Percentiles rank a stretch among this genome's conserved stretches.
phyloP scores from a whole-genome alignment of 164 flowering plant species.

The Macadamia integrifolia region DNA sequence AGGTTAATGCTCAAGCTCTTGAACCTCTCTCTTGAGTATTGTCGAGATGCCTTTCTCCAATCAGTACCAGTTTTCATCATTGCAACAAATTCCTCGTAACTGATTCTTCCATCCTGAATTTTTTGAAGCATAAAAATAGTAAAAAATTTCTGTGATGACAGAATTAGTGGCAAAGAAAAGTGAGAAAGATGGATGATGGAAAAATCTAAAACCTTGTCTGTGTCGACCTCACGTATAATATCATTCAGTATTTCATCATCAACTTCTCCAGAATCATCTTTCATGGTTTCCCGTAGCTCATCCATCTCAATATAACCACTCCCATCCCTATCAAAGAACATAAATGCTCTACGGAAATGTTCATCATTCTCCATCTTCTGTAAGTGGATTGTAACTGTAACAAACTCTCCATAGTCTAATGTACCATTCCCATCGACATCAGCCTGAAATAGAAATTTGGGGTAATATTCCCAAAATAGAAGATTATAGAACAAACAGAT shows the following conservation, averaged over 20 bases:
- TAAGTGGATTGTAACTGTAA: slow-evolving; percentile 89
- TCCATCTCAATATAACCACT: slow-evolving; percentile 80
- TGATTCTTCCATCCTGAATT: slow-evolving; percentile 78
- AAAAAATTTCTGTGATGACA: neutral
- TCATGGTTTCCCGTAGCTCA: slow-evolving; percentile 68
- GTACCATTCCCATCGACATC: slow-evolving; percentile 97
- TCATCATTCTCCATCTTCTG: slow-evolving; percentile 97
- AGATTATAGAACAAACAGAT: neutral
- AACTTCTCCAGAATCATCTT: slow-evolving; percentile 68
- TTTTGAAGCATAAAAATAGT: neutral
- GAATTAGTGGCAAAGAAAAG: neutral
- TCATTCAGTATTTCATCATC: slow-evolving; percentile 67
- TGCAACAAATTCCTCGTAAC: slow-evolving; percentile 87
- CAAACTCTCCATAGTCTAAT: slow-evolving; percentile 94
- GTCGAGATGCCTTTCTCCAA: slow-evolving; percentile 98
- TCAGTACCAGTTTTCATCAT: slow-evolving; percentile 99
- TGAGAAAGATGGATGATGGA: neutral
- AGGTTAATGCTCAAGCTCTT: slow-evolving; percentile 89
- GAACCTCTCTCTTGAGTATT: slow-evolving; percentile 92
- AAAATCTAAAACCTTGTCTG: slow-evolving; percentile 65
- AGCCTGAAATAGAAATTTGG: slow-evolving; percentile 51
- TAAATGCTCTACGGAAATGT: slow-evolving; percentile 81
- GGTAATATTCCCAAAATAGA: neutral
- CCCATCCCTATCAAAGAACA: slow-evolving; percentile 84
- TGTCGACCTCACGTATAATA: slow-evolving; percentile 91